Conservation (phyloP, 2,329 filamentous ascomycete species). For the Fusarium sambucinum region DNA sequence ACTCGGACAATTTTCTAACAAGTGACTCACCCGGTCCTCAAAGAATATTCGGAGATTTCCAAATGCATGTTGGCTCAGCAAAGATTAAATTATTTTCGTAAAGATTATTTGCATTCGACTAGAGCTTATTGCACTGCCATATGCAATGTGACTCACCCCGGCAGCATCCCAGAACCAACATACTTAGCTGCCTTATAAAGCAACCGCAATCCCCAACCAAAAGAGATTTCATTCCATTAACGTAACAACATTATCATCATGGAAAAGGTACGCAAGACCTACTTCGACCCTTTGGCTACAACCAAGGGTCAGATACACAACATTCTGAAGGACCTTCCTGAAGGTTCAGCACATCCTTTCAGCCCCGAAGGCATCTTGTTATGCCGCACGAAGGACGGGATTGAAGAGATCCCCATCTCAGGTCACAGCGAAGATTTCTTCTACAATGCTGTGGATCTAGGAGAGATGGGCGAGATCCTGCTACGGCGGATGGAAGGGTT, state of each 20-base stretch:
- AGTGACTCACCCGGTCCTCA: background rate
- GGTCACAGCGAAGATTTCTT: constrained; percentile 9
- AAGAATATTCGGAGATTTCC: background rate
- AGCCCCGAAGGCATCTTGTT: constrained; percentile 23
- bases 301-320: constrained; percentile 22
- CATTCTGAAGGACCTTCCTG: background rate
- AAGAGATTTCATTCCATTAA: too few species aligned
- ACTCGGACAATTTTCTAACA: background rate
- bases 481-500: constrained; percentile 12
- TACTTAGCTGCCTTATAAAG: background rate
- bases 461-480: constrained; percentile 1
- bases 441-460: constrained; percentile 16
- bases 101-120: background rate
- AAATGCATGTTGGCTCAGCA: background rate
- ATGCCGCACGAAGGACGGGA: constrained; percentile 9
- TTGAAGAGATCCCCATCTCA: constrained; percentile 21
- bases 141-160: background rate
- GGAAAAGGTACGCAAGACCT: constrained; percentile 29
- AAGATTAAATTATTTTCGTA: background rate
- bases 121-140: background rate
- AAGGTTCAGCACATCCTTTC: constrained; percentile 23
- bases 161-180: background rate
- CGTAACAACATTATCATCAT: too few species aligned
- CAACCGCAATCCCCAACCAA: background rate
- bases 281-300: constrained; percentile 25